Evolutionary conservation across 495 filamentous ascomycete species (phyloP), one percentile per base, ranked within the genome.

Genomic region (Tetracladium marchalianum): DNA sequence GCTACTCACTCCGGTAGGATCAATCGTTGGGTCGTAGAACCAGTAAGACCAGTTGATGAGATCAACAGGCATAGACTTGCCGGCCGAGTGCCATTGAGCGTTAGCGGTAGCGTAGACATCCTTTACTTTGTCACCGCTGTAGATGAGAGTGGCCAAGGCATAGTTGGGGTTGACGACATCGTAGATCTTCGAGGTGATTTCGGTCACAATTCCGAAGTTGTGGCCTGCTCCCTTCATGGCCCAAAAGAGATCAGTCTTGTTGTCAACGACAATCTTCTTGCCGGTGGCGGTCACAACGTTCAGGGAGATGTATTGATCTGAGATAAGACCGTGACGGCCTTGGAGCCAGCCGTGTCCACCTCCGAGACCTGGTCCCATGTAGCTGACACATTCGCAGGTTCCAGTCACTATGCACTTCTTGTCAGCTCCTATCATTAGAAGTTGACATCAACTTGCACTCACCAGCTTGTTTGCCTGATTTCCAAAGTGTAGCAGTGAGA

Each of bases 201-300:
- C 70, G 11, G 66, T 71, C 18, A 82, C 70, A 54, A 81, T 74
- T 40, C 77, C 78, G 45, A 81, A 81, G 58, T 81, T 81, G 54
- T 77, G 72, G 5, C 78, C 77, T 31, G 76, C 78, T 4, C 79
- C 79, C 38, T 64, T 62, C 42, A 82, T 54, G 7, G 66, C 77
- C 73, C 75, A 79, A 55, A 62, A 80, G 41, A 80, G 67, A 18
- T 78, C 70, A 8, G 68, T 59, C 40, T 60, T 56, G 6, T 60
- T 38, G 36, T 68, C 47, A 17, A 67, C 47, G 11, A 63, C 70
- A 7, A 64, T 64, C 12, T 59, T 50, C 13, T 55, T 51, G 11
- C 79, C 81, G 49, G 77, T 60, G n/a, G 77, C 76, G 4, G 77
- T 62, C 0, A 84, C 75, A 11, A 83, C 54, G 19, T 69, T 67